Conservation (phyloP, 2,329 filamentous ascomycete species). For the Phialocephala subalpina region DNA sequence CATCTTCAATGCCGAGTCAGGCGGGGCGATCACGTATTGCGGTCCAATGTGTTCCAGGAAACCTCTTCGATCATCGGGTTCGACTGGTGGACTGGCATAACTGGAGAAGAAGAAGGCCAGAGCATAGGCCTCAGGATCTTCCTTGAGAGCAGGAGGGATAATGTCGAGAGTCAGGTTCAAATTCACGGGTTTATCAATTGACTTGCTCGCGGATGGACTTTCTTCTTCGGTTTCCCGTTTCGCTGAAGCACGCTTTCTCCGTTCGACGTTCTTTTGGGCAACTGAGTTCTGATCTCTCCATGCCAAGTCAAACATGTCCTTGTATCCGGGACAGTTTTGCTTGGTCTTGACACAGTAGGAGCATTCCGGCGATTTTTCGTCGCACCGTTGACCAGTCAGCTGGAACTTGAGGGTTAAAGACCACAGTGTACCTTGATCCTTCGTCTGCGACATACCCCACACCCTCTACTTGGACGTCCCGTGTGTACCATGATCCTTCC, state of each 20-base stretch:
- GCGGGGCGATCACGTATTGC: constrained; percentile 3
- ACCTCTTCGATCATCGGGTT: constrained; percentile 10
- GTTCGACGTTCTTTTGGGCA: constrained; percentile 24
- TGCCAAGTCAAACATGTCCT: constrained; percentile 24
- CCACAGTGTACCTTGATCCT: constrained; percentile 22
- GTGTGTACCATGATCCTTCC: constrained; percentile 21
- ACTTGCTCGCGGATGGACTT: not conserved
- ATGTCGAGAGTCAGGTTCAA: not conserved
- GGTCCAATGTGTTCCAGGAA: constrained; percentile 19
- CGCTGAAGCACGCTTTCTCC: constrained; percentile 11
- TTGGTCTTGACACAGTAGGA: constrained; percentile 23
- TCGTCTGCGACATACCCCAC: constrained; percentile 22
- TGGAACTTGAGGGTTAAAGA: not conserved
- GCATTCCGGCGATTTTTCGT: constrained; percentile 20
- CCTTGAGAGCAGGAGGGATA: constrained; percentile 3
- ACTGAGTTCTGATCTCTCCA: constrained; percentile 28
- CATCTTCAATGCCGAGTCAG: constrained; percentile 17
- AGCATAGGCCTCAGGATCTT: constrained; percentile 11
- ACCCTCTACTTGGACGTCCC: constrained; percentile 21
- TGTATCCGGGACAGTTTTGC: constrained; percentile 26
- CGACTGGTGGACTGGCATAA: constrained; percentile 16
- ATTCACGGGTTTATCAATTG: not conserved
- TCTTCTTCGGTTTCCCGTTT: not conserved
- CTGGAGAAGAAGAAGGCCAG: constrained; percentile 20
- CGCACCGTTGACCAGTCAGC: constrained; percentile 21